These are phyloP conservation scores for Quercus ilex DNA, from an alignment of 306 rosid species.

Conservation along the genomic window DNA sequence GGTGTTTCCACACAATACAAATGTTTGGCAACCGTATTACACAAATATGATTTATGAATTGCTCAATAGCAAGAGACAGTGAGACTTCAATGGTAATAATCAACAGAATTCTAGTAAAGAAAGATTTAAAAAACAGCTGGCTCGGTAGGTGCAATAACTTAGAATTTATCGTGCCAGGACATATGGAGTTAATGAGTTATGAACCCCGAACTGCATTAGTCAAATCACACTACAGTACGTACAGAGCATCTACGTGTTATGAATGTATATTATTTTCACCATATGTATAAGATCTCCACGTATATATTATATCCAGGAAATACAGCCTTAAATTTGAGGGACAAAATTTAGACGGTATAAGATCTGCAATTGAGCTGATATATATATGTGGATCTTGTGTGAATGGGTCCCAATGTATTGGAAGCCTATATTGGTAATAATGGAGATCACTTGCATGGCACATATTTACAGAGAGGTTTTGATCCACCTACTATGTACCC, in stretches of 20 bases:
- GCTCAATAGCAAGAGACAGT: conserved; percentile 13
- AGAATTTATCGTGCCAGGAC: no score
- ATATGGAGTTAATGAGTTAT: no score
- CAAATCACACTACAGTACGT: no score
- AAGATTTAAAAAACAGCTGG: neutral
- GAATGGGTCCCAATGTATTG: conserved; percentile 12
- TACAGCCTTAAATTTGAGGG: neutral
- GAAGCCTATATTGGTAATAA: conserved; percentile 20
- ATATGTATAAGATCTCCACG: no score
- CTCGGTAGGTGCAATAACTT: neutral
- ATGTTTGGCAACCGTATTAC: neutral
- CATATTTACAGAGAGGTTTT: conserved; percentile 8
- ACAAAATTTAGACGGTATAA: neutral
- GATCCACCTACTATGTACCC: neutral
- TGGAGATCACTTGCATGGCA: conserved; percentile 28
- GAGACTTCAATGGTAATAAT: neutral
- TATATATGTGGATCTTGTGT: conserved; percentile 1
- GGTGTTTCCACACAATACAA: neutral
- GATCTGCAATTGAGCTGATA: neutral
- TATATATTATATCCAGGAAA: neutral
- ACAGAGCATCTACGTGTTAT: no score
- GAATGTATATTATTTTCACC: no score
- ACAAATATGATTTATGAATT: neutral
- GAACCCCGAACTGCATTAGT: no score
- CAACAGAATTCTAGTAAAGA: conserved; percentile 1